A percentile compares a stretch with the other conserved stretches of the same genome.
phyloP scores from a whole-genome alignment of 2,329 filamentous ascomycete genomes.

The Alternaria dauci region DNA sequence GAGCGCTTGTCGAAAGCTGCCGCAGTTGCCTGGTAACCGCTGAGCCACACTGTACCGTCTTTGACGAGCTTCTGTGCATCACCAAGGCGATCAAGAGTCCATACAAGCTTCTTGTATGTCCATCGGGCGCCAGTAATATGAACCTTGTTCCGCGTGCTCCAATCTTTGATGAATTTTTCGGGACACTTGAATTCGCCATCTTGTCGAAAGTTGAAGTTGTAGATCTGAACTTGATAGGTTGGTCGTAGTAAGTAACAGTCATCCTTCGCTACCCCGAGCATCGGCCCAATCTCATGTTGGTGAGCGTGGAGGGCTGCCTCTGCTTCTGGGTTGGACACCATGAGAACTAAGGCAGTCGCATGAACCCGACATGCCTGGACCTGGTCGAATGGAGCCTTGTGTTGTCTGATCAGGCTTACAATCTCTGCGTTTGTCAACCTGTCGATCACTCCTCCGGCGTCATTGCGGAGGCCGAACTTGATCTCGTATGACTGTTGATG shows the following conservation, averaged over 20 bases:
- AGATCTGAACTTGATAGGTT: not conserved
- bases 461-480: not conserved
- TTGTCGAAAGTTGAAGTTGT: not conserved
- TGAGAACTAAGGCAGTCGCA: not conserved
- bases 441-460: too few relatives aligned
- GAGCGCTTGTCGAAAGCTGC: not conserved
- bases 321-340: not conserved
- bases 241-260: not conserved
- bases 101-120: not conserved
- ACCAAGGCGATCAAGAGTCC: not conserved
- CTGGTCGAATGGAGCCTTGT: not conserved
- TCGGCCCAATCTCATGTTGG: not conserved
- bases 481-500: not conserved
- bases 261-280: not conserved
- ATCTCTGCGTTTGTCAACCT: too few relatives aligned
- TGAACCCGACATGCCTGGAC: not conserved
- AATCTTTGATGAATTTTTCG: not conserved
- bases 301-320: not conserved
- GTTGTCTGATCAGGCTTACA: too few relatives aligned
- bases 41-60: not conserved
- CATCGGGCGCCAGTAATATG: not conserved
- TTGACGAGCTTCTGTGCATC: not conserved
- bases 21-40: not conserved
- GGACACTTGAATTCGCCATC: not conserved
- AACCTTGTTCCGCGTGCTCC: not conserved